Conservation (phyloP, 2,329 filamentous ascomycete genomes). For the Penicillium italicum region DNA sequence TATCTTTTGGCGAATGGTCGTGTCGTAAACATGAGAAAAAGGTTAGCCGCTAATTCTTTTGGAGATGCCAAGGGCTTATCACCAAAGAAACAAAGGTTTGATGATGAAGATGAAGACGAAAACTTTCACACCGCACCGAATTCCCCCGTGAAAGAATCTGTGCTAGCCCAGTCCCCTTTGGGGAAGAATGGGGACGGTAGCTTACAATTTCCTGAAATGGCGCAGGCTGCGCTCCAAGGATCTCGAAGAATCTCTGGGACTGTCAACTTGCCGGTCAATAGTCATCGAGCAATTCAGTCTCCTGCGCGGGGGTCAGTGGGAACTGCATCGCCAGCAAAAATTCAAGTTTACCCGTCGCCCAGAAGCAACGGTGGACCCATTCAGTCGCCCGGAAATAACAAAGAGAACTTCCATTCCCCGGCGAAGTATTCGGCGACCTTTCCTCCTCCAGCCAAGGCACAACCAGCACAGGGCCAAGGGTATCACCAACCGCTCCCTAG, state of each 20-base stretch:
- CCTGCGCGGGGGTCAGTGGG: background rate
- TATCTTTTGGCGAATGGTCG: slow-evolving; percentile 25
- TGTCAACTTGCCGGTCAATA: background rate
- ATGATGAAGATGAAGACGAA: slow-evolving; percentile 19
- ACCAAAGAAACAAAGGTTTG: slow-evolving; percentile 6
- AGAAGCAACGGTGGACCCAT: background rate
- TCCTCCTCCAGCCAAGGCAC: background rate
- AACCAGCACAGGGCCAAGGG: background rate
- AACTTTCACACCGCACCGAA: slow-evolving; percentile 32
- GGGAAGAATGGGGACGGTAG: background rate
- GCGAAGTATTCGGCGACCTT: background rate
- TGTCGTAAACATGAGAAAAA: slow-evolving; percentile 3
- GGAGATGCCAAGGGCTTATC: slow-evolving; percentile 8
- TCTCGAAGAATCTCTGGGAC: background rate
- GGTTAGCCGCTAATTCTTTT: slow-evolving; percentile 2
- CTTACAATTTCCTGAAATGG: background rate
- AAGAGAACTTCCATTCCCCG: background rate
- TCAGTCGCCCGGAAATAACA: background rate
- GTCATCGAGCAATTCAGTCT: background rate
- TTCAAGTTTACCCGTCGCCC: background rate
- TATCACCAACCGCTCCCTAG: background rate
- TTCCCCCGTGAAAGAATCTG: slow-evolving; percentile 23
- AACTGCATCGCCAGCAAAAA: background rate
- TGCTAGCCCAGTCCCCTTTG: background rate
- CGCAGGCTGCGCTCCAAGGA: background rate